phyloP scores from a whole-genome alignment of 1,284 basidiomycete genomes.

The Trichosporon sp. region DNA sequence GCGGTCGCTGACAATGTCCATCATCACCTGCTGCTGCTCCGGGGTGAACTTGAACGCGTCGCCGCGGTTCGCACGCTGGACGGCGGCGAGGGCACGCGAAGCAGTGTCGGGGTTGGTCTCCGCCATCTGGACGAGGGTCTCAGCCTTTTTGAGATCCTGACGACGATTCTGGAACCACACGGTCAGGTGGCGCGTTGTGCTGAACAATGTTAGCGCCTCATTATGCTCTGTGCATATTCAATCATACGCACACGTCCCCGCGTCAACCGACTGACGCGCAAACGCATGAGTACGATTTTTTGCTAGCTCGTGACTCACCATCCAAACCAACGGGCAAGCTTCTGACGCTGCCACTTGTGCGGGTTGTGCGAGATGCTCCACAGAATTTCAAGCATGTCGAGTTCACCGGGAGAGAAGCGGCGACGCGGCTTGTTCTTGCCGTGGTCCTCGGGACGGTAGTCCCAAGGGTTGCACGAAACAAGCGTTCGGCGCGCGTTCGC shows the following conservation, averaged over 20 bases:
- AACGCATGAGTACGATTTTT: background rate
- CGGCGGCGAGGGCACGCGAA: constrained; percentile 31
- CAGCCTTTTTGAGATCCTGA: constrained; percentile 36
- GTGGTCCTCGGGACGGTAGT: constrained; percentile 34
- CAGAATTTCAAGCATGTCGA: constrained; percentile 36
- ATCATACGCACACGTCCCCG: constrained; percentile 1
- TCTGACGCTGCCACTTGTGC: constrained; percentile 37
- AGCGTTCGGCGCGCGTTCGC: constrained; percentile 27
- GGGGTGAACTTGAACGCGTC: constrained; percentile 31
- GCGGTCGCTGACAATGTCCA: constrained; percentile 35
- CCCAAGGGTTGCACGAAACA: constrained; percentile 36
- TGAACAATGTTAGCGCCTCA: constrained; percentile 18
- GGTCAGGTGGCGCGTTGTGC: constrained; percentile 35
- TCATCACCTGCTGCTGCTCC: constrained; percentile 32
- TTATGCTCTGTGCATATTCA: background rate
- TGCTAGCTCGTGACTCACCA: constrained; percentile 25
- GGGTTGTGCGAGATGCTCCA: constrained; percentile 37
- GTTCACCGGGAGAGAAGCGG: constrained; percentile 35
- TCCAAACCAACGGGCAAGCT: constrained; percentile 39
- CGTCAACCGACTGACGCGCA: background rate
- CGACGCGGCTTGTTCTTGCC: constrained; percentile 37
- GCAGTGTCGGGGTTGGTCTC: constrained; percentile 35
- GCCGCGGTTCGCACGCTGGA: constrained; percentile 33
- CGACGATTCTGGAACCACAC: constrained; percentile 39
- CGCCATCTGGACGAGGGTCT: constrained; percentile 31